Base-by-base conservation (phyloP, 345 rosid genomes). In the Brassica nigra region DNA sequence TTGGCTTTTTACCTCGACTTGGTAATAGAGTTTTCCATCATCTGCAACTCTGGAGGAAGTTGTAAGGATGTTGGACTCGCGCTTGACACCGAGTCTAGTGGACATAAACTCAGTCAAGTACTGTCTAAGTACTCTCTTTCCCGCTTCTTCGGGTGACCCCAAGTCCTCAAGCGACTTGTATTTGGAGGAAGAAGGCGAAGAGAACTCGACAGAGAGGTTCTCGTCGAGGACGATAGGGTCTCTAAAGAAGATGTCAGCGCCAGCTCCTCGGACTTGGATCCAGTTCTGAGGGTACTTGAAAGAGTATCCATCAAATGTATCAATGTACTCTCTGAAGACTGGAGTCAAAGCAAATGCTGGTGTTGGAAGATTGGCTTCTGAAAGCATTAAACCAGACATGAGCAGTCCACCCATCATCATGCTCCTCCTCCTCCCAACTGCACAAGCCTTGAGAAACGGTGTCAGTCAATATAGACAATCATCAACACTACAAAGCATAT, bases 71-170 rank as follows among this genome's bases (percentile, higher is more conserved):
- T 84, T 89, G 8, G 91, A 74, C 67, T 91, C 91, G 0, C 99
- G 97, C 86, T 85, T 83, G 9, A 95, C 97, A 1, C 99, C 98
- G 1, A 95, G 93, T 73, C 99, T 86, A 23, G 99, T 95, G 15
- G 99, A 95, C 99, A 95, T 95, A 84, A 95, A 91, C 88, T 95
- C 97, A 16, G 94, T 95, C 86, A 95, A 84, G 83, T 89, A 92
- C 89, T 95, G 98, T 83, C 81, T 86, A 14, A 95, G 88, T 30
- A 92, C 94, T 83, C 78, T 88, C 87, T 86, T 87, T 27, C 87
- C 99, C 49, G 98, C 98, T 74, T 95, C 98, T 71, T 88, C 77
- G 3, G 94, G 98, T 0, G 93, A 81, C 10, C 99, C 99, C 85
- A 95, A 81, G 80, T 95, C 99, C 64, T 89, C 89, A 10, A 95